Percentiles rank a stretch among this genome's conserved stretches.
Evolutionary conservation across 108 stramenopile genomes (phyloP).

Genomic region (Poteriospumella lacustris): DNA sequence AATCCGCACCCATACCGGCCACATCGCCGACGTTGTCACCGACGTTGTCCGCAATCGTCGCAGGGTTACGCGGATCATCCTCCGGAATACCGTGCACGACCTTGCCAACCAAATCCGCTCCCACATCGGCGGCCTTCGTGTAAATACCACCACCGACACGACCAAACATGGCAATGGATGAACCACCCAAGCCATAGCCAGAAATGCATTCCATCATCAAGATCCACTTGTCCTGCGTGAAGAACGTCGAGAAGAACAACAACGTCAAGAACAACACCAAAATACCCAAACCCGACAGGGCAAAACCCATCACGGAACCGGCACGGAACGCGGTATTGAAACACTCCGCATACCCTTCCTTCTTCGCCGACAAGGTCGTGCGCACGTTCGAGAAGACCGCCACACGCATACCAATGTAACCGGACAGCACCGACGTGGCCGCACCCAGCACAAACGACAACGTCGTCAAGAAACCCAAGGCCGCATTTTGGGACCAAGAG

Average conservation of each 20-base stretch:
- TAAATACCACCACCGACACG: conserved; percentile 99
- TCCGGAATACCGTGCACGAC: conserved; percentile 96
- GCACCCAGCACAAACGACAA: conserved; percentile 87
- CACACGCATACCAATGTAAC: conserved; percentile 95
- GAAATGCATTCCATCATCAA: conserved; percentile 85
- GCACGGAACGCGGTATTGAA: conserved; percentile 95
- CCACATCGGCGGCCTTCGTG: conserved; percentile 99
- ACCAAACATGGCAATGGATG: conserved; percentile 97
- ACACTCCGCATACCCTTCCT: conserved; percentile 67
- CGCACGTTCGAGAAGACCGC: conserved; percentile 93
- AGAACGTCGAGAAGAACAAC: conserved; percentile 69
- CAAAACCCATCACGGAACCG: conserved; percentile 96
- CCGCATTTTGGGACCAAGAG: conserved; percentile 76
- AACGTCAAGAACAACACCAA: conserved; percentile 76
- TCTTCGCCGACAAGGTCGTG: conserved; percentile 77
- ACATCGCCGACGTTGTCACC: conserved; percentile 99
- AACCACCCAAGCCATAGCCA: conserved; percentile 93
- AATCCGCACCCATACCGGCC: conserved; percentile 97
- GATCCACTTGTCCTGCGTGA: conserved; percentile 68
- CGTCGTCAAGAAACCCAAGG: conserved; percentile 78
- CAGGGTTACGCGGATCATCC: conserved; percentile 98
- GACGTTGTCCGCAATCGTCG: conserved; percentile 98
- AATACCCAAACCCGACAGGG: conserved; percentile 83
- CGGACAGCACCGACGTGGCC: conserved; percentile 66
- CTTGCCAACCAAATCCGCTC: conserved; percentile 97